Base-by-base conservation (phyloP, 495 filamentous ascomycete genomes). In the Neurospora tetrasperma region DNA sequence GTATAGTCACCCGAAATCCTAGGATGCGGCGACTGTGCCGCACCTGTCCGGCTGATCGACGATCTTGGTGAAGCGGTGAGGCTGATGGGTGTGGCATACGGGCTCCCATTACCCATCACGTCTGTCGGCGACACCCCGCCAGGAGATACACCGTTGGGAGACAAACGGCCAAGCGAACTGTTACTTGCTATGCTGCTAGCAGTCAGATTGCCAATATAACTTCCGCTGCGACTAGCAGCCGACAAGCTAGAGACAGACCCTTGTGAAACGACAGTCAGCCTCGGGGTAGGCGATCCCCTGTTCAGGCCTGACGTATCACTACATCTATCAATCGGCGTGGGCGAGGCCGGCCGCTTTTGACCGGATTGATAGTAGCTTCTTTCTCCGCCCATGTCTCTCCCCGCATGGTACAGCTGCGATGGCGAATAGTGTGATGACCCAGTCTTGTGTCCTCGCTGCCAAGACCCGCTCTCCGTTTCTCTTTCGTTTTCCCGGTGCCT, bases 331-430 rank as follows among this genome's bases (percentile, higher is more conserved):
- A 85, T 83, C 11, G 90, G 92, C 35, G 93, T 92, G 35, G 93
- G 94, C 3, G 92, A 94, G 35, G 94, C 93, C 71, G 92, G 85
- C 73, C 94, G 87, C 79, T 97, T 97, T 79, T 91, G 82, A 74
- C 93, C 85, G 48, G 79, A 80, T 71, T 83, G 82, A 72, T 80
- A 82, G 71, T 83, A 80, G 1, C 76, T 77, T 20, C 73, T 70
- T 14, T 77, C 76, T 46, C 75, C 74, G 27, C 77, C 77, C 20
- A 74, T 82, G 81, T 77, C 75, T 38, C 70, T 70, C 69, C 54
- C 54, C 54, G 54, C 54, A 62, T 31, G 11, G 31, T 62, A 43
- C 82, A 79, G 77, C 71, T 83, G 83, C 39, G 48, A 69, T n/a
- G 79, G 78, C 31, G 74, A 76, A 62, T 62, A 62, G 27, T 62